Evolutionary conservation across 2,329 filamentous ascomycete genomes (phyloP), one percentile per base, ranked within the genome.

Genomic region (Fusarium siculi): DNA sequence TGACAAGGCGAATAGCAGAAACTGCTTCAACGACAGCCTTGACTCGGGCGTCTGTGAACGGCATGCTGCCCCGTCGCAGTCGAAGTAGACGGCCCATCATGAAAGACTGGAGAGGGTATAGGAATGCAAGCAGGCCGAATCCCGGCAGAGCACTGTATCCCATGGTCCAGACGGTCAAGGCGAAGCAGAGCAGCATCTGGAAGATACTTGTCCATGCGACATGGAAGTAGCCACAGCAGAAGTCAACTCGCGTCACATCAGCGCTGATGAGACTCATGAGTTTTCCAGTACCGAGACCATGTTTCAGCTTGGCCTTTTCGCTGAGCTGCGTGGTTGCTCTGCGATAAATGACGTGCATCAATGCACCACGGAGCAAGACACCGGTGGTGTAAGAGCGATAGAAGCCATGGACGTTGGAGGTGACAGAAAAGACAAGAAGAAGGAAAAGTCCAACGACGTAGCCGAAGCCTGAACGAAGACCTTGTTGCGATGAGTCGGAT

Each of bases 251-350:
- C 3, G 79, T 80, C 19, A 80, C 78, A 19, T 80, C 79, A 5
- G 79, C 79, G 15, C 79, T 80, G 70, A 80, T 80, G 18, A 80
- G 57, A 42, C 78, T 80, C 73, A 78, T 80, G 15, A 80, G 66
- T 52, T 80, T 80, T 19, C 77, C 79, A 1, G 74, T 79, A 2
- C 66, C 73, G 1, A 78, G 66, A 1, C 63, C 71, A 16, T 68
- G 68, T 21, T 76, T 67, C 6, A 79, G 63, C 30, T 72, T 72
- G 3, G 68, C 68, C 7, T 57, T 47, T 23, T 72, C 68, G 5
- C 43, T 72, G 19, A 72, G 63, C 25, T 68, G 63, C 5, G 55
- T 72, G 4, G 63, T 72, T 4, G 68, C 63, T 23, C 68, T 44
- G 3, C 68, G 68, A n/a, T 72, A 72, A 10, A 72, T 72, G 14